Evolutionary conservation across 805 yeast genomes (phyloP).

Genomic region (Hanseniaspora clermontiae): DNA sequence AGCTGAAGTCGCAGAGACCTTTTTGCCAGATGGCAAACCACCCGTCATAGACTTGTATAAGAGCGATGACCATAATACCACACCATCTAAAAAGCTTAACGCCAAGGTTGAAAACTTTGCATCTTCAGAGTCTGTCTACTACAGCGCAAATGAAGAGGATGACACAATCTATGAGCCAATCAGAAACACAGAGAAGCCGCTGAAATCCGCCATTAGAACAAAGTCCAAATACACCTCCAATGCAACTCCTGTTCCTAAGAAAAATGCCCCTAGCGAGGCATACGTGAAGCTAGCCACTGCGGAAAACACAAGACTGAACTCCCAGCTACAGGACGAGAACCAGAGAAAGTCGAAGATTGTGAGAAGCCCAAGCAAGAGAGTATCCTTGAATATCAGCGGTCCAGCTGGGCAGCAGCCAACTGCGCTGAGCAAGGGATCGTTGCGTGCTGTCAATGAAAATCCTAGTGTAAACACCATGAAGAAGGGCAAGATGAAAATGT

Average conservation of each 20-base stretch:
- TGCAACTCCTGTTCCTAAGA: slow-evolving; percentile 15
- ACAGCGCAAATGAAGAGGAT: background rate
- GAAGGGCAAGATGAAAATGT: background rate
- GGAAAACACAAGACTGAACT: slow-evolving; percentile 63
- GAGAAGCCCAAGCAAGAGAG: slow-evolving; percentile 12
- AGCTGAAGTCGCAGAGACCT: background rate
- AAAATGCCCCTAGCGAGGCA: slow-evolving; percentile 27
- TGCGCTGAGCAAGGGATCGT: background rate
- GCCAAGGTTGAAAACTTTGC: background rate
- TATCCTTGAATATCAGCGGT: slow-evolving; percentile 1
- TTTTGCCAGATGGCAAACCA: slow-evolving; percentile 3
- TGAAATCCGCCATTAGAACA: slow-evolving; percentile 32
- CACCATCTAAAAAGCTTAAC: background rate
- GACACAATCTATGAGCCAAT: background rate
- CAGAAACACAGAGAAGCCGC: slow-evolving; percentile 25
- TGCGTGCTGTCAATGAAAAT: background rate
- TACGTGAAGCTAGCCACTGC: slow-evolving; percentile 62
- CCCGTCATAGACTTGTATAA: slow-evolving; percentile 4
- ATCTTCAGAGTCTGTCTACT: background rate
- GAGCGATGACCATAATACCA: background rate
- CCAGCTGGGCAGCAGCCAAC: background rate
- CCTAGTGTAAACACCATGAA: background rate
- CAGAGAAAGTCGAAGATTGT: slow-evolving; percentile 13
- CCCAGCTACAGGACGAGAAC: slow-evolving; percentile 37
- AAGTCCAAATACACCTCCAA: background rate